A percentile compares a stretch with the other conserved stretches of the same genome.
Conservation (phyloP, 1,284 basidiomycete species). For the Ceratobasidium sp. region DNA sequence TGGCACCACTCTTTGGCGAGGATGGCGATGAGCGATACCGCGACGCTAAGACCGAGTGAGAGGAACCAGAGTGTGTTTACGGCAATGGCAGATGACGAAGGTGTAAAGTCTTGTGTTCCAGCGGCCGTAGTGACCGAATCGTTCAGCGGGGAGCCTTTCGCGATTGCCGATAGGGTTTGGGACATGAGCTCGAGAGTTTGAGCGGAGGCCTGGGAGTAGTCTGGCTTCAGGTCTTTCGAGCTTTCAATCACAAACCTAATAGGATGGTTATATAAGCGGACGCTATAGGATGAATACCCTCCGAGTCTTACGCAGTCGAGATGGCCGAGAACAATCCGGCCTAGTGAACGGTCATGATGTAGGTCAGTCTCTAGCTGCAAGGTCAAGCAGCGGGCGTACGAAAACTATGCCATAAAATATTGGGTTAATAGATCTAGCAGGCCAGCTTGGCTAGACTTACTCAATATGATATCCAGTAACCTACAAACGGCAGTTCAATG, state of each 20-base stretch:
- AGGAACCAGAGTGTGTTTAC: conserved; percentile 9
- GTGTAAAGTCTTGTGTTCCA: background rate
- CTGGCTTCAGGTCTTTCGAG: too few species aligned
- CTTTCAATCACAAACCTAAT: too few species aligned
- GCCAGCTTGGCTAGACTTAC: background rate
- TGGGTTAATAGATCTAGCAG: background rate
- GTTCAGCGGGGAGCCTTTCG: background rate
- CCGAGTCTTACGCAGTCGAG: conserved; percentile 5
- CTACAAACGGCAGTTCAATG: background rate
- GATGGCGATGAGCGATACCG: background rate
- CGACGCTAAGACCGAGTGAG: background rate
- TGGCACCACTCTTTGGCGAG: conserved; percentile 19
- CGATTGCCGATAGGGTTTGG: background rate
- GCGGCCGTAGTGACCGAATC: background rate
- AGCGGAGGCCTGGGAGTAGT: background rate
- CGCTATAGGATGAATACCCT: too few species aligned
- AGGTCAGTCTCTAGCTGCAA: background rate
- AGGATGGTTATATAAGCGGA: too few species aligned
- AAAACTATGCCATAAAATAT: background rate
- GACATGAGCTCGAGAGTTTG: conserved; percentile 8
- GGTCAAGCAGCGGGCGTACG: background rate
- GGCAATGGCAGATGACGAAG: background rate
- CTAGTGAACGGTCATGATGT: background rate
- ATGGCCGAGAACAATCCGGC: conserved; percentile 15
- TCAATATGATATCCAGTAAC: background rate